These are phyloP conservation scores for Pythium rishiriense DNA, from an alignment of 352 stramenopile species.

Conservation along the genomic window DNA sequence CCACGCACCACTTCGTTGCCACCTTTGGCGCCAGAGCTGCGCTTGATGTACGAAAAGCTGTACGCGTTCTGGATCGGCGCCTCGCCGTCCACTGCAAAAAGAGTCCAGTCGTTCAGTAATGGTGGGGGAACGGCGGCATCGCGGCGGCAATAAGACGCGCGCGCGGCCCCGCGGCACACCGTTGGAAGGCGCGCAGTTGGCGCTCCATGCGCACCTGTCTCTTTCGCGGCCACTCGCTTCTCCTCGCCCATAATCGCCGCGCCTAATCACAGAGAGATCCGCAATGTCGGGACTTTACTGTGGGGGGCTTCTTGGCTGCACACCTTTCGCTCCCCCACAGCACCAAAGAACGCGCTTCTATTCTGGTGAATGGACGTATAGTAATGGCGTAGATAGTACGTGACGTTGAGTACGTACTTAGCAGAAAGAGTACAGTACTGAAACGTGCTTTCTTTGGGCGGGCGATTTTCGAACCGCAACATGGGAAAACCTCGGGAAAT, in stretches of 20 bases:
- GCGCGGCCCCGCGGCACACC: background rate
- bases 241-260: constrained; percentile 44
- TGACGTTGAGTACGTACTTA: constrained; percentile 3
- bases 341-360: constrained; percentile 13
- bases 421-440: background rate
- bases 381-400: background rate
- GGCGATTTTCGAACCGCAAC: background rate
- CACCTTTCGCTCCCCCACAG: constrained; percentile 10
- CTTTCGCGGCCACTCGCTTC: constrained; percentile 40
- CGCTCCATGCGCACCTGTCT: constrained; percentile 25
- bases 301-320: constrained; percentile 5
- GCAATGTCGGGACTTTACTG: constrained; percentile 13
- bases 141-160: background rate
- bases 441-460: too few relatives aligned
- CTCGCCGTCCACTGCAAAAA: constrained; percentile 37
- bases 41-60: constrained; percentile 90
- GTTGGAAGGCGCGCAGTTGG: constrained; percentile 4
- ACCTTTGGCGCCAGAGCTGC: constrained; percentile 76
- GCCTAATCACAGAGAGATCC: background rate
- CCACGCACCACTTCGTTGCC: constrained; percentile 45
- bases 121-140: too few relatives aligned
- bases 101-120: background rate
- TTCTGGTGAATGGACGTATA: background rate
- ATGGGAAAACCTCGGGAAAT: constrained; percentile 20
- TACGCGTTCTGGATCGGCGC: constrained; percentile 88